A percentile compares a stretch with the other conserved stretches of the same genome.
Conservation (phyloP, 352 stramenopile genomes). For the Globisporangium nodosum region DNA sequence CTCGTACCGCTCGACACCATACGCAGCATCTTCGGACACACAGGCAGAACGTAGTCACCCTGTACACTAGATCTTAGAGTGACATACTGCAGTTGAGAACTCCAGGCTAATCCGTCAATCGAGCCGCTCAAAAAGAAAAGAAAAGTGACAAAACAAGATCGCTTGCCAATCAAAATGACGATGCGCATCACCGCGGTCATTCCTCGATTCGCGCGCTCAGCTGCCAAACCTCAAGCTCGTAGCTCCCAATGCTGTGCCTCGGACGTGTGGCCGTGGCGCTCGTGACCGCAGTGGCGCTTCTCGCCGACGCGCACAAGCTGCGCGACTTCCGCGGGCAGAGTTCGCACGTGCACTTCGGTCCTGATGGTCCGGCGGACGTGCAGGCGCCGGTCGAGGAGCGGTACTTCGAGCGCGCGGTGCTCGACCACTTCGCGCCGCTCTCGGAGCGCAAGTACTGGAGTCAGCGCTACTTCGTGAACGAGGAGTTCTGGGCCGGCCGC, state of each 20-base stretch:
- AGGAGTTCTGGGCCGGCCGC: slow-evolving; percentile 76
- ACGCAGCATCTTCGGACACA: no score
- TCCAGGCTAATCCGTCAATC: no score
- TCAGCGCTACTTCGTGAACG: slow-evolving; percentile 89
- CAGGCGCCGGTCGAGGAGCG: slow-evolving; percentile 38
- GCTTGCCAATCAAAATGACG: no score
- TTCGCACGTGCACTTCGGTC: slow-evolving; percentile 54
- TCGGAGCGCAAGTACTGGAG: slow-evolving; percentile 61
- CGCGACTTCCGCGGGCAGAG: slow-evolving; percentile 62
- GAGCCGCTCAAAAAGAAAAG: no score
- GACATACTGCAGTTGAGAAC: no score
- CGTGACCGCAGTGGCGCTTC: neutral
- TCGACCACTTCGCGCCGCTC: slow-evolving; percentile 71
- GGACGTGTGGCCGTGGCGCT: neutral
- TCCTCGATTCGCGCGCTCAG: no score
- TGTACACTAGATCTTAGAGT: no score
- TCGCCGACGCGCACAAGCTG: slow-evolving; percentile 18
- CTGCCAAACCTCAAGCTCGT: no score
- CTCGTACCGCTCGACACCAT: no score
- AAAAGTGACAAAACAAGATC: no score
- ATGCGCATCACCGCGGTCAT: no score
- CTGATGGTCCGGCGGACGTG: slow-evolving; percentile 20
- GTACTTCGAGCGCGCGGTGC: slow-evolving; percentile 52
- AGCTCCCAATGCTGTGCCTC: neutral
- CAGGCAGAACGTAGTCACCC: no score